Evolutionary conservation across 2,329 filamentous ascomycete genomes (phyloP), one percentile per base, ranked within the genome.

Genomic region (Epichloe coenophiala): DNA sequence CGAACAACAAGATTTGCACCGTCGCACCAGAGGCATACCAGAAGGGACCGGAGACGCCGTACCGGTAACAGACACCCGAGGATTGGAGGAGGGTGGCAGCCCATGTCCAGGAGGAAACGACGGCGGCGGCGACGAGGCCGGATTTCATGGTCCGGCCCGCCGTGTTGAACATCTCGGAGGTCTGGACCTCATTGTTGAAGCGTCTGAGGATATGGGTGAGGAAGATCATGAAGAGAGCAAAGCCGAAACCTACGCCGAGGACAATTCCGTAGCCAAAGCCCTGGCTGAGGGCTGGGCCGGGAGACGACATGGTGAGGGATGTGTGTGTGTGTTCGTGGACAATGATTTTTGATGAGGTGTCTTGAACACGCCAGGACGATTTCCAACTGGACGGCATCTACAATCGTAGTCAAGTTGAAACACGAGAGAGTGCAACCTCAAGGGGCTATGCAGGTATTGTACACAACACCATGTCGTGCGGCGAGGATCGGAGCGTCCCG

Each of bases 31-130:
- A 76, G 1, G 77, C 79, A 60, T 83, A 83, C 76, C 75, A 80
- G 44, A 76, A 75, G 9, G 71, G 70, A 13, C 79, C 81, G 0
- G 77, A 75, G 39, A 86, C 75, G 12, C 82, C 86, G 61, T 91
- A 91, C 55, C 80, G 74, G 65, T 95, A 95, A 54, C 86, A 87
- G 17, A 95, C 85, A n/a, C 82, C 79, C 1, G 86, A 83, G 1
- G 80, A 86, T 61, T 93, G 87, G 2, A 93, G 73, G 1, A 91
- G 72, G 0, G 87, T 93, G 21, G 87, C 88, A 0, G 88, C 88
- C 88, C 88, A 95, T 0, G 89, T 95, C 89, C 90, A 95, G 5
- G 84, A 89, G 15, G 85, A 90, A 3, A 95, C 88, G n/a, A 95
- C 89, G 15, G 88, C 89, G 5, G 87, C 86, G 11, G 87, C 86